Percentiles rank a stretch among this genome's conserved stretches.
Evolutionary conservation across 208 protist species (phyloP).

Genomic region (Giardia duodenalis): DNA sequence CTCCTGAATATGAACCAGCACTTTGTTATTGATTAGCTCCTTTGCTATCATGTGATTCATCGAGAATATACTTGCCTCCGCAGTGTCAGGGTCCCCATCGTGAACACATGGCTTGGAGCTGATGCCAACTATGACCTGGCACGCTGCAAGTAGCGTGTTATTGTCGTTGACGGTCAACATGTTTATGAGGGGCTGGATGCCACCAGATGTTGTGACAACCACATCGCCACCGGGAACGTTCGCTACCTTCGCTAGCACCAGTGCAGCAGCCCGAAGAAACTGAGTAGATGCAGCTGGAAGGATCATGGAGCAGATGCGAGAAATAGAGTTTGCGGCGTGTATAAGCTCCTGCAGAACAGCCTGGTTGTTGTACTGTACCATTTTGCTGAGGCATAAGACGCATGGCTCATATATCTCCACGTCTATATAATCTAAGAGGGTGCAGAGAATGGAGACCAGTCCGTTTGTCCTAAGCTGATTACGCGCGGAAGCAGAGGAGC

Average conservation of each 20-base stretch:
- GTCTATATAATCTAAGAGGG: background rate
- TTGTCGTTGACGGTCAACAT: background rate
- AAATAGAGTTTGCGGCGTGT: background rate
- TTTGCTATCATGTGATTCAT: background rate
- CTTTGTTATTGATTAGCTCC: background rate
- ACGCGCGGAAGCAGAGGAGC: background rate
- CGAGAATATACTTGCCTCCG: background rate
- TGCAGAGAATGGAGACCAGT: background rate
- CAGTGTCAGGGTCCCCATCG: background rate
- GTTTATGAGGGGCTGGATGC: background rate
- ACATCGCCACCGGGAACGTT: background rate
- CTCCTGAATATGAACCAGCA: background rate
- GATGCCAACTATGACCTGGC: slow-evolving; percentile 26
- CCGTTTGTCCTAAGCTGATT: background rate
- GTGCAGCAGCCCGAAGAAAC: background rate
- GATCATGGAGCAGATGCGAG: background rate
- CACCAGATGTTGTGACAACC: background rate
- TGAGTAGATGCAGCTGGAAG: background rate
- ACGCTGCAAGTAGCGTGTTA: background rate
- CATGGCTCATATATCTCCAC: background rate
- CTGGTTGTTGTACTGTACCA: background rate
- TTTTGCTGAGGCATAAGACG: background rate
- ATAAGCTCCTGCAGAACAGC: background rate
- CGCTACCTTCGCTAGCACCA: background rate
- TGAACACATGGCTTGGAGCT: background rate